These are phyloP conservation scores for Debaryomyces prosopidis DNA, from an alignment of 805 yeast genomes.

Conservation along the genomic window DNA sequence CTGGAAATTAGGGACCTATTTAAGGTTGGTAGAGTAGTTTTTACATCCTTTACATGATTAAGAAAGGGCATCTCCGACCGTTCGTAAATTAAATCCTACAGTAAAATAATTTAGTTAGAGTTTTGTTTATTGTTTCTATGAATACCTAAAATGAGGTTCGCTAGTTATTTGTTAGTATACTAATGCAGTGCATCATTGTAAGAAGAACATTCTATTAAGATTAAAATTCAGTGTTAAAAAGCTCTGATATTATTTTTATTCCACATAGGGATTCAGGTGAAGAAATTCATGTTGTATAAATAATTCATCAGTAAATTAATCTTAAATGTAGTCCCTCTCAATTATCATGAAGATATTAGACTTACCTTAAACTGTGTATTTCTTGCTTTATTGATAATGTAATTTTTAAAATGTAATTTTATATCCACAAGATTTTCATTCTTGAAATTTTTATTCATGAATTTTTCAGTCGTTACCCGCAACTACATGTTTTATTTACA, in stretches of 20 bases:
- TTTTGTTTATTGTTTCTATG: no score
- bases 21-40: no score
- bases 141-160: no score
- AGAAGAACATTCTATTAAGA: not conserved
- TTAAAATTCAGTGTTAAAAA: slow-evolving; percentile 63
- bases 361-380: not conserved
- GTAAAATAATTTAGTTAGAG: no score
- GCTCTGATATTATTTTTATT: slow-evolving; percentile 59
- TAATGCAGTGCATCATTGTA: not conserved
- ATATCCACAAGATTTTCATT: no score
- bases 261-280: slow-evolving; percentile 67
- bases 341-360: not conserved
- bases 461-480: slow-evolving; percentile 1
- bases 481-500: not conserved
- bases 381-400: no score
- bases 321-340: not conserved
- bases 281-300: slow-evolving; percentile 54
- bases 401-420: no score
- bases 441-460: not conserved
- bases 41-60: no score
- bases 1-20: no score
- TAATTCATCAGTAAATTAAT: slow-evolving; percentile 29
- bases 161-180: not conserved
- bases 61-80: no score
- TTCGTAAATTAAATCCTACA: no score